phyloP scores from a whole-genome alignment of 1,284 basidiomycete genomes.

The Irpex lacteus region DNA sequence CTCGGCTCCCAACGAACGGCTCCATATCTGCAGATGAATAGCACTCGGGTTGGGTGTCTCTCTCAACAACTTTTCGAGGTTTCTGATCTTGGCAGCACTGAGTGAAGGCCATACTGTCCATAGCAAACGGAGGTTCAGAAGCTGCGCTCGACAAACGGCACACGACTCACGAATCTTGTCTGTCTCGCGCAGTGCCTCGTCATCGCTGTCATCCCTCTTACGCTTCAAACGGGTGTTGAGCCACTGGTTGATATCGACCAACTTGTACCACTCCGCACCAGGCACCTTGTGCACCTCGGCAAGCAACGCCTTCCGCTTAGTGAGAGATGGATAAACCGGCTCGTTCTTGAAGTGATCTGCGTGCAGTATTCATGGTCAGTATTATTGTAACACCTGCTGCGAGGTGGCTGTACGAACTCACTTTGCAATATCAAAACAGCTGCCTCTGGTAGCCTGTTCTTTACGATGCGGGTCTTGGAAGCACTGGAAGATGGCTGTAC shows the following conservation, averaged over 20 bases:
- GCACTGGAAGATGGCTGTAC: no score
- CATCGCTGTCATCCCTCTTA: background rate
- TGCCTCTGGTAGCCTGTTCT: background rate
- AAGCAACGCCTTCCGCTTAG: background rate
- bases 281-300: slow-evolving; percentile 2
- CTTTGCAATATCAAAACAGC: background rate
- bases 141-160: background rate
- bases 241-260: background rate
- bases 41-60: background rate
- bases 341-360: slow-evolving; percentile 2
- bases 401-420: background rate
- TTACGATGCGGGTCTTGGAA: background rate
- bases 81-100: background rate
- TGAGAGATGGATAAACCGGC: background rate
- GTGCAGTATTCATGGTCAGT: background rate
- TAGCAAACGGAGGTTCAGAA: background rate
- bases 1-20: background rate
- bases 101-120: slow-evolving; percentile 8
- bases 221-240: background rate
- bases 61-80: background rate
- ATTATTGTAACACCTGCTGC: background rate
- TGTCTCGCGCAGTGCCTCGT: background rate
- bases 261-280: slow-evolving; percentile 7
- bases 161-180: slow-evolving; percentile 1
- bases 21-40: background rate